Percentiles rank a stretch among this genome's conserved stretches.
Conservation (phyloP, 495 filamentous ascomycete species). For the Neurospora africana region DNA sequence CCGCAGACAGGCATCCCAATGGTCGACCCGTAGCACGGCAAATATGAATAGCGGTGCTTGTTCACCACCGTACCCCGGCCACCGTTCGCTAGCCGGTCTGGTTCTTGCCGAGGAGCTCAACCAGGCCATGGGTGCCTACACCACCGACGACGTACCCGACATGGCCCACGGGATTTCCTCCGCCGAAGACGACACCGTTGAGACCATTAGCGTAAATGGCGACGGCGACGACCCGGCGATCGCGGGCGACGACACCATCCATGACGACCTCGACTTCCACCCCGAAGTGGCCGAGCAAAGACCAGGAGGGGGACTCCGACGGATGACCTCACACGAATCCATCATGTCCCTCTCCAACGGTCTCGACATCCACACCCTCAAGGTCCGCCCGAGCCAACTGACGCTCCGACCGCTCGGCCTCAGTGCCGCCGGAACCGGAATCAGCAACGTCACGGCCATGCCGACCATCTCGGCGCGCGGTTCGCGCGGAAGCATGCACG, state of each 20-base stretch:
- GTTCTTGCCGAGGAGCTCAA: slow-evolving; percentile 1
- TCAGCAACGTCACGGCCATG: slow-evolving; percentile 31
- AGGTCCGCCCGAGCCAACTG: slow-evolving; percentile 41
- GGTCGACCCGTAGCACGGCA: slow-evolving; percentile 38
- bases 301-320: slow-evolving; percentile 21
- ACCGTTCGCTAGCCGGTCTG: slow-evolving; percentile 1
- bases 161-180: slow-evolving; percentile 1
- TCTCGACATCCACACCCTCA: slow-evolving; percentile 46
- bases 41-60: slow-evolving; percentile 9
- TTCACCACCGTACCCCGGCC: neutral
- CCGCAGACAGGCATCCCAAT: slow-evolving; percentile 42
- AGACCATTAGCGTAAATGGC: neutral
- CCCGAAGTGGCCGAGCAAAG: slow-evolving; percentile 3
- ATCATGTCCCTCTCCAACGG: slow-evolving; percentile 44
- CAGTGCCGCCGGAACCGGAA: slow-evolving; percentile 29
- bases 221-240: slow-evolving; percentile 3
- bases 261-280: slow-evolving; percentile 8
- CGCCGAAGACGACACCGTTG: slow-evolving; percentile 13
- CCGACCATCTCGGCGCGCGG: slow-evolving; percentile 26
- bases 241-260: neutral
- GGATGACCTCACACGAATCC: slow-evolving; percentile 41
- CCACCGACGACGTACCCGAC: slow-evolving; percentile 14
- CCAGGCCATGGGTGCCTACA: slow-evolving; percentile 3
- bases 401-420: slow-evolving; percentile 35
- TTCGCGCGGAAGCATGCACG: slow-evolving; percentile 27